These are phyloP conservation scores for Pythium brachiatum DNA, from an alignment of 352 stramenopile species.

Conservation along the genomic window DNA sequence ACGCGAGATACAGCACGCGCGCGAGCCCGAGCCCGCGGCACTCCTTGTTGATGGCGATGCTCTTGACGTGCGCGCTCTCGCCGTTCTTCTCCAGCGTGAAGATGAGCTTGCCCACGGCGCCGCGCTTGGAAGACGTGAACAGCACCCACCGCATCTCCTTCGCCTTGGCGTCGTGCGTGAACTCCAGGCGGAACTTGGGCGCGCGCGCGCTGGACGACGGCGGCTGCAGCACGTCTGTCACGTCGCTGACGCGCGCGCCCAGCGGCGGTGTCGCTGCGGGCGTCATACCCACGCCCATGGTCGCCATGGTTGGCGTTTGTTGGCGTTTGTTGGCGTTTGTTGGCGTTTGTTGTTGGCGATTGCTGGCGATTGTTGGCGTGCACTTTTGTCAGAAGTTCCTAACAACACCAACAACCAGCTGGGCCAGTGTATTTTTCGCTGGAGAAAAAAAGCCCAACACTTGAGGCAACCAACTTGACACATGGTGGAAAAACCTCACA, in stretches of 20 bases:
- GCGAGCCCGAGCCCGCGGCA: slow-evolving; percentile 69
- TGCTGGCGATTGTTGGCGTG: background rate
- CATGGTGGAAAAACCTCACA: background rate
- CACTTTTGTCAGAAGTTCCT: no score
- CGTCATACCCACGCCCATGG: background rate
- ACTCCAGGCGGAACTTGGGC: slow-evolving; percentile 65
- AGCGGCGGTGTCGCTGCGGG: slow-evolving; percentile 12
- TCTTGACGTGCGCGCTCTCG: slow-evolving; percentile 69
- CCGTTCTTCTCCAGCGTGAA: slow-evolving; percentile 72
- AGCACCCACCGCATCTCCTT: slow-evolving; percentile 84
- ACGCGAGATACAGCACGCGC: slow-evolving; percentile 76
- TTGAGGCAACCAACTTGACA: no score
- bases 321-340: background rate
- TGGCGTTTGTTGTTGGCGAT: no score
- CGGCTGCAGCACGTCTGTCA: slow-evolving; percentile 49
- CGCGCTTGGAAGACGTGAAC: slow-evolving; percentile 62
- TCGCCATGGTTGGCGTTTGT: background rate
- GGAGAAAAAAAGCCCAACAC: no score
- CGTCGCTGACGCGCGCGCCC: slow-evolving; percentile 28
- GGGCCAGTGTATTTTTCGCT: background rate
- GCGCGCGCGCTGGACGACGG: slow-evolving; percentile 7
- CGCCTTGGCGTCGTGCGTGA: slow-evolving; percentile 56
- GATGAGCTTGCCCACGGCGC: slow-evolving; percentile 73
- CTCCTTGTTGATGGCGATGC: slow-evolving; percentile 61
- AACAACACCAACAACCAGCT: slow-evolving; percentile 6